Base-by-base conservation (phyloP, 2,329 filamentous ascomycete genomes). In the Meredithiella fracta region DNA sequence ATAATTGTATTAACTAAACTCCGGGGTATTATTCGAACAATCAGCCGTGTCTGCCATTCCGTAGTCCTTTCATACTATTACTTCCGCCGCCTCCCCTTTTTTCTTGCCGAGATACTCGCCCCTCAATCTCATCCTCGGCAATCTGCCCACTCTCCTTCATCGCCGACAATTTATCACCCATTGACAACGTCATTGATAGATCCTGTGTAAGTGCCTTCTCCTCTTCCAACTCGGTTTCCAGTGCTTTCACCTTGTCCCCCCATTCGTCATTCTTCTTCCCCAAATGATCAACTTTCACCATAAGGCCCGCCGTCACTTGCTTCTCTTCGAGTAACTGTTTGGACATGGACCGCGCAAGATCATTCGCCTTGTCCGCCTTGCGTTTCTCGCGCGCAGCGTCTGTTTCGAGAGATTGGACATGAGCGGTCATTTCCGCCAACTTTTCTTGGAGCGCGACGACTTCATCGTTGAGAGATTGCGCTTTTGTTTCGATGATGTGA, bases 321-420 rank as follows among this genome's bases (percentile, higher is more conserved):
- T 94, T 92, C 69, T 97, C 91, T 67, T 96, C 91, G 58, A 85
- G 82, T 57, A 87, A 79, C 60, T 86, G 79, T 64, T 83, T 83
- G 55, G 85, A 78, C 60, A 97, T 72, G 47, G 75, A 83, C 17
- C 88, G 77, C 0, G 90, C 86, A 62, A 96, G 75, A 42, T 82
- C 78, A 54, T 86, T 79, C 40, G 86, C 83, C 64, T 86, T 88
- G 54, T 77, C 74, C 0, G 83, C 83, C 22, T 83, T 82, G 40
- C 73, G 77, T 59, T 80, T 78, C 58, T 86, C 79, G 2, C 87
- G 80, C 67, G 54, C 80, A 17, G 44, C 47, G 42, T 55, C 73
- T 0, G 42, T 17, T 31, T 58, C 37, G 11, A 58, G 11, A 31
- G 49, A 20, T 29, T 29, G 23, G 23, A 25, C 20, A 14, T 25